A percentile compares a stretch with the other conserved stretches of the same genome.
These are phyloP conservation scores for Phytophthora uliginosa DNA, from an alignment of 352 stramenopile species.

Conservation along the genomic window DNA sequence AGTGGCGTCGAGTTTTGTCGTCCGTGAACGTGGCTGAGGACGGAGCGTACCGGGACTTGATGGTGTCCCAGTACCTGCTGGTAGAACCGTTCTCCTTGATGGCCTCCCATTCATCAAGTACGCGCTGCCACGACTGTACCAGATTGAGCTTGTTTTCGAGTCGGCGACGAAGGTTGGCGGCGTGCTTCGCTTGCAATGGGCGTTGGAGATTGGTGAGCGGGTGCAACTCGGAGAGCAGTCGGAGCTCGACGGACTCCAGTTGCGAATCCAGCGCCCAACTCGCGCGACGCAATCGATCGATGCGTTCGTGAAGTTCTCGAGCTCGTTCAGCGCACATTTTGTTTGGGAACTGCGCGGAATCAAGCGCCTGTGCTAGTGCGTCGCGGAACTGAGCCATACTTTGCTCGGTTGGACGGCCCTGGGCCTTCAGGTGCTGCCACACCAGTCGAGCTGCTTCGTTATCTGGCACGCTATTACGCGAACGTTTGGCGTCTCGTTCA, in stretches of 20 bases:
- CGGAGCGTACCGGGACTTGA: constrained; percentile 23
- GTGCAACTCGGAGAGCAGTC: constrained; percentile 40
- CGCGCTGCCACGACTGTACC: constrained; percentile 38
- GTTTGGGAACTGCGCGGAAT: constrained; percentile 17
- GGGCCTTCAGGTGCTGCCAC: constrained; percentile 34
- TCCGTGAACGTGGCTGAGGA: constrained; percentile 6
- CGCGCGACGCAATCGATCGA: constrained; percentile 24
- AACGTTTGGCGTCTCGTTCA: constrained; percentile 23
- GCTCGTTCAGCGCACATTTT: constrained; percentile 36
- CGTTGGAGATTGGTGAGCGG: constrained; percentile 20
- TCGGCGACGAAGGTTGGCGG: constrained; percentile 39
- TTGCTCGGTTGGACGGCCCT: constrained; percentile 21
- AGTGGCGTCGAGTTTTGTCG: constrained; percentile 22
- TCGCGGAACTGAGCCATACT: constrained; percentile 14
- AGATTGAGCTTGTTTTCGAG: constrained; percentile 31
- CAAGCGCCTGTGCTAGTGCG: constrained; percentile 23
- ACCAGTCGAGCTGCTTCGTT: constrained; percentile 16
- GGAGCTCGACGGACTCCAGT: constrained; percentile 48
- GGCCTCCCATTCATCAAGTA: constrained; percentile 31
- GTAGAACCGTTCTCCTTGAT: constrained; percentile 1
- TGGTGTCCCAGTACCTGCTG: constrained; percentile 34
- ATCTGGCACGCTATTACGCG: not conserved
- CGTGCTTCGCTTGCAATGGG: constrained; percentile 50
- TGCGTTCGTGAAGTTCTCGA: constrained; percentile 37
- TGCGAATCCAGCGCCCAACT: constrained; percentile 35